Percentiles rank a stretch among this genome's conserved stretches.
Evolutionary conservation across 2,329 filamentous ascomycete genomes (phyloP).

Genomic region (Tolypocladium guangdongense): DNA sequence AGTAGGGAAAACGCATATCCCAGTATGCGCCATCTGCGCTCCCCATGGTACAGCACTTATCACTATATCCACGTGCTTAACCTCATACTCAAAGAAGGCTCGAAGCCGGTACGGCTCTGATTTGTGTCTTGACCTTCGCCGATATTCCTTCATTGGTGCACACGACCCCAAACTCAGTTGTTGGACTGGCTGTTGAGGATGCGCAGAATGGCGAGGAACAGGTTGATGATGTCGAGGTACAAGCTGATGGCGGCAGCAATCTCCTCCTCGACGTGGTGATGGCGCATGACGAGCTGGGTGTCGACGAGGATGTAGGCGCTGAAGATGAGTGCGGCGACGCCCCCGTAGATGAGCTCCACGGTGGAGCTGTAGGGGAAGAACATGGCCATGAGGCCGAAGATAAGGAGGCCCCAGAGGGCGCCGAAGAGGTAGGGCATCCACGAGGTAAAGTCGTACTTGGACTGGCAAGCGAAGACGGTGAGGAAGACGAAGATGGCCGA

Average conservation of each 20-base stretch:
- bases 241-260: constrained; percentile 91
- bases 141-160: too few relatives aligned
- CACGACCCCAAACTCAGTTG: constrained; percentile 45
- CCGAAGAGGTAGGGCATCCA: constrained; percentile 97
- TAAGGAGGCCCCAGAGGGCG: constrained; percentile 74
- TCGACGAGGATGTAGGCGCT: constrained; percentile 92
- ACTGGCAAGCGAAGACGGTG: constrained; percentile 87
- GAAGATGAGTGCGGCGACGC: constrained; percentile 76
- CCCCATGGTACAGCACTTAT: not conserved
- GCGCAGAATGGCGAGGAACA: constrained; percentile 89
- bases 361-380: constrained; percentile 82
- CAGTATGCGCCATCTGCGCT: not conserved
- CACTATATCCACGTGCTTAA: not conserved
- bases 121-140: too few relatives aligned
- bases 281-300: constrained; percentile 88
- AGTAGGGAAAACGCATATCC: not conserved
- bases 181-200: constrained; percentile 95
- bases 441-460: constrained; percentile 93
- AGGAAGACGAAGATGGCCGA: constrained; percentile 71
- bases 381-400: constrained; percentile 85
- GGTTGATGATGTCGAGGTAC: constrained; percentile 92
- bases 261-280: constrained; percentile 97
- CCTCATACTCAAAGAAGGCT: not conserved
- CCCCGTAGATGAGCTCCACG: constrained; percentile 76
- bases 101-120: not conserved